A percentile compares a stretch with the other conserved stretches of the same genome.
Conservation (phyloP, 176 grass and related monocot genomes). For the Avena insularis region DNA sequence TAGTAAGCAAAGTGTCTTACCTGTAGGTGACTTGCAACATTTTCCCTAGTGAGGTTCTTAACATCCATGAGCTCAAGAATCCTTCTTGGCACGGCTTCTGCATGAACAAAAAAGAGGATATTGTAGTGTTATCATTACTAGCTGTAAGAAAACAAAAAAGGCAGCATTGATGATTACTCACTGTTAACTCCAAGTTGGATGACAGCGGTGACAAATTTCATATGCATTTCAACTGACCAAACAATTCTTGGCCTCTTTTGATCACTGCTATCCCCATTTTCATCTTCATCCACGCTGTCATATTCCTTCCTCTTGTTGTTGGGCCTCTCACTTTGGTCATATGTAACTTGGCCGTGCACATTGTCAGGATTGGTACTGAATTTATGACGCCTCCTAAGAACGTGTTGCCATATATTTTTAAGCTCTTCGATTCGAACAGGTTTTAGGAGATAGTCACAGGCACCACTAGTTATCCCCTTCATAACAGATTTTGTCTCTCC, state of each 20-base stretch:
- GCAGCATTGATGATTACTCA: slow-evolving; percentile 38
- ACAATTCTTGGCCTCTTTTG: slow-evolving; percentile 85
- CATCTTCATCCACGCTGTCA: slow-evolving; percentile 68
- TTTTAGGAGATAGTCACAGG: no score
- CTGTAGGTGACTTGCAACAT: no score
- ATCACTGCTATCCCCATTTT: slow-evolving; percentile 57
- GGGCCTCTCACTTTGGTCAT: slow-evolving; percentile 54
- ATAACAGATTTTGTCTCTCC: no score
- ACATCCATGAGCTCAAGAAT: no score
- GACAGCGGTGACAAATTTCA: slow-evolving; percentile 87
- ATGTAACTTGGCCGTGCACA: slow-evolving; percentile 41
- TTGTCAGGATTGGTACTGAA: slow-evolving; percentile 48
- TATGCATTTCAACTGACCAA: slow-evolving; percentile 85
- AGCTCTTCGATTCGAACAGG: no score
- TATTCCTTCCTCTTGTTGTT: slow-evolving; percentile 88
- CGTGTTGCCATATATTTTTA: no score
- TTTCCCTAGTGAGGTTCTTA: no score
- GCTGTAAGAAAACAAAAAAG: neutral
- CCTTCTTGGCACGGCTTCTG: no score
- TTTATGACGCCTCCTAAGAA: slow-evolving; percentile 41
- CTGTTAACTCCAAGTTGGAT: slow-evolving; percentile 90
- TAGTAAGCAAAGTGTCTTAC: neutral
- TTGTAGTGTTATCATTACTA: no score
- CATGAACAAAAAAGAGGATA: slow-evolving; percentile 6
- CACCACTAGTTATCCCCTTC: no score